These are phyloP conservation scores for Xanthoparmelia taractica DNA, from an alignment of 495 filamentous ascomycete genomes.

Conservation along the genomic window DNA sequence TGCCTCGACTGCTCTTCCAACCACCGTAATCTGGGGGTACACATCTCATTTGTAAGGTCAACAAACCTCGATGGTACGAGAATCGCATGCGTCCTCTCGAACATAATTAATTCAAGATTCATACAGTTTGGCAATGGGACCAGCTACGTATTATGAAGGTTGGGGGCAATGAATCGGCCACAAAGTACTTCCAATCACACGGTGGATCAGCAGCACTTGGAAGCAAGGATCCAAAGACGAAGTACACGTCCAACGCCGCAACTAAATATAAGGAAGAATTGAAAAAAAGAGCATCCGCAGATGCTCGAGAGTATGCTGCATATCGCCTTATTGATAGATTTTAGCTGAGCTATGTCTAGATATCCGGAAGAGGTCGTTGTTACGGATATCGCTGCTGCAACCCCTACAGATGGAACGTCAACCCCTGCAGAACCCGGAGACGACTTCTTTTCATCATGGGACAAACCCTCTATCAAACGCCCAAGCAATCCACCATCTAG, in stretches of 20 bases:
- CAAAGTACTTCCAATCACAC: constrained; percentile 93
- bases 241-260: constrained; percentile 85
- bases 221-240: constrained; percentile 92
- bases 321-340: constrained; percentile 13
- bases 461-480: constrained; percentile 94
- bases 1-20: constrained; percentile 94
- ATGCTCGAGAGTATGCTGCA: constrained; percentile 64
- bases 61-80: constrained; percentile 94
- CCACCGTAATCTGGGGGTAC: constrained; percentile 84
- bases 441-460: constrained; percentile 98
- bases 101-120: neutral
- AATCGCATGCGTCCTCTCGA: neutral
- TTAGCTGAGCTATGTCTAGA: constrained; percentile 38
- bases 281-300: constrained; percentile 68
- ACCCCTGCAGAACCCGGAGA: constrained; percentile 66
- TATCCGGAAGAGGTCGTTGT: constrained; percentile 82
- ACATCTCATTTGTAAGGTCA: constrained; percentile 96
- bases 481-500: constrained; percentile 90
- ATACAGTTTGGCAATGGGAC: constrained; percentile 96
- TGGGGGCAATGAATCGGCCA: constrained; percentile 95
- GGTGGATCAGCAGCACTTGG: constrained; percentile 87
- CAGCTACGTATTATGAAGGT: constrained; percentile 98
- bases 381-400: constrained; percentile 59
- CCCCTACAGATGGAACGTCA: constrained; percentile 51
- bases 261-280: constrained; percentile 96